Base-by-base conservation (phyloP, 371 early-diverging fungal genomes). In the Entomophthora muscae region DNA sequence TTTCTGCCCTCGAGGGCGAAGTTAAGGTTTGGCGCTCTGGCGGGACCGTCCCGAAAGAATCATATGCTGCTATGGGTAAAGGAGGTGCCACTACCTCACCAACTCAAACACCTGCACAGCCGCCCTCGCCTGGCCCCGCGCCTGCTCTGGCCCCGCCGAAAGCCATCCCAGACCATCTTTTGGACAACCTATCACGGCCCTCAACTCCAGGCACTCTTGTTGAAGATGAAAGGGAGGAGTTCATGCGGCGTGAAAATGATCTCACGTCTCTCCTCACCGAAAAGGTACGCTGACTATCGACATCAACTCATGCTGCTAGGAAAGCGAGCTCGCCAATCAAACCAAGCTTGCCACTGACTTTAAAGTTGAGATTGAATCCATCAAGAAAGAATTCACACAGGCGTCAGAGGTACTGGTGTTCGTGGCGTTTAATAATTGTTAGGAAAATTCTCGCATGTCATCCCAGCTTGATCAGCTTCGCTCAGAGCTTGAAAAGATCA, bases 181-280 rank as follows among this genome's bases (percentile, higher is more conserved):
- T 27, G 32, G 67, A 65, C 33, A 77, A 76, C 51, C 64, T 71
- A 12, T 86, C 86, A 27, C 77, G 90, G 13, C 83, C 91, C 0
- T 74, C 79, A 0, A 91, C 93, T 12, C 91, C 93, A 0, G 81
- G 83, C 17, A 79, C 76, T 0, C 72, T 94, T 33, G 82, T 82
- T 57, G 81, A 88, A 55, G 96, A 95, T 69, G 95, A 95, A 68
- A 79, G 92, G 29, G 95, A 95, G 62, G 95, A 91, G 65, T 89
- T 92, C 64, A 68, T 95, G 75, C 82, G 83, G 64, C 84, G 96
- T 52, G 96, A 98, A 72, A 94, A 92, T 71, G 95, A 95, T 68
- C 77, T 95, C 57, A 82, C 82, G 68, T 93, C 95, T 68, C 85
- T 88, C 65, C 74, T 95, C 42, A 83, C 89, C 1, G 92, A 94